These are phyloP conservation scores for Russula dissimulans DNA, from an alignment of 768 basidiomycete species.

Conservation along the genomic window DNA sequence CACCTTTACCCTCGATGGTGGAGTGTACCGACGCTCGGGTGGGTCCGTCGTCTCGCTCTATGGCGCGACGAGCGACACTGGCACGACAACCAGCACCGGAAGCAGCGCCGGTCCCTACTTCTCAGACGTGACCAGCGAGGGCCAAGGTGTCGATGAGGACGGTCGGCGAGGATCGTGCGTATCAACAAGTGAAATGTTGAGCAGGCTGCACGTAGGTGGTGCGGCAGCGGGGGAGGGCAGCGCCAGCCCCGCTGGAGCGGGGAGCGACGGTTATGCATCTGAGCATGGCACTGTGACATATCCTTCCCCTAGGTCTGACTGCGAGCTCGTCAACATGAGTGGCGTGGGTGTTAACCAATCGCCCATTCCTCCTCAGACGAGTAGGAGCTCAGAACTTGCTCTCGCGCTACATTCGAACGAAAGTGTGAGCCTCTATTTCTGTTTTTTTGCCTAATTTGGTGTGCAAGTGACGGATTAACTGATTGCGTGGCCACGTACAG, in stretches of 20 bases:
- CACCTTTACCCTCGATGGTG: background rate
- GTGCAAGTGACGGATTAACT: background rate
- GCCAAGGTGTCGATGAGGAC: constrained; percentile 8
- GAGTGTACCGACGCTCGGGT: constrained; percentile 12
- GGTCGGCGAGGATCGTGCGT: constrained; percentile 19
- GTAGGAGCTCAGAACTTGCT: constrained; percentile 14
- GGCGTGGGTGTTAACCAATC: background rate
- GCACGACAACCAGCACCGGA: constrained; percentile 8
- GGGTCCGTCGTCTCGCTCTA: constrained; percentile 15
- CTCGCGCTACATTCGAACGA: constrained; percentile 15
- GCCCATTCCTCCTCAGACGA: background rate
- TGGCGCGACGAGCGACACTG: constrained; percentile 12
- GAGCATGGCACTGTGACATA: constrained; percentile 16
- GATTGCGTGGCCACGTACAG: background rate
- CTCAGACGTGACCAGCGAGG: constrained; percentile 16
- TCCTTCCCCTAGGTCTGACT: constrained; percentile 16
- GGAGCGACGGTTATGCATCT: constrained; percentile 15
- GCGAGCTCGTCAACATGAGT: constrained; percentile 9
- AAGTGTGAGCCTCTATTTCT: background rate
- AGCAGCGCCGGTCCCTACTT: constrained; percentile 18
- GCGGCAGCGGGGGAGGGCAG: constrained; percentile 3
- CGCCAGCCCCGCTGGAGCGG: background rate
- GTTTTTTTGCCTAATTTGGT: background rate
- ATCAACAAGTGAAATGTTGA: constrained; percentile 16
- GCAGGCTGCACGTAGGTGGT: constrained; percentile 6